phyloP scores from a whole-genome alignment of 495 filamentous ascomycete species.

The Pyrenopolyporus hunteri region DNA sequence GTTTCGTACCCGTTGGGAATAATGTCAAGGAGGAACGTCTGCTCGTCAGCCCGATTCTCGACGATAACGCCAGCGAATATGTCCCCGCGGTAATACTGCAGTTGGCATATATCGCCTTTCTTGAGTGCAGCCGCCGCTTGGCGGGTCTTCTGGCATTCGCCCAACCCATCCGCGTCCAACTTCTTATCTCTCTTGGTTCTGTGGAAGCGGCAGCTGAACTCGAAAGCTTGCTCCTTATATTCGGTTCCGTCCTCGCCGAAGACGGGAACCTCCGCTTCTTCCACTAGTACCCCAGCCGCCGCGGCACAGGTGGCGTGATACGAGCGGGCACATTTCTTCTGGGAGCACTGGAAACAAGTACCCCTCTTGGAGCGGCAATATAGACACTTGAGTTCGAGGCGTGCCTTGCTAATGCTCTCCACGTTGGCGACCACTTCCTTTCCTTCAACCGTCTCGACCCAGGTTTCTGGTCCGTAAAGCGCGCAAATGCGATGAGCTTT shows the following conservation, averaged over 20 bases:
- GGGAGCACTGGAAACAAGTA: conserved; percentile 95
- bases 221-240: conserved; percentile 85
- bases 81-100: conserved; percentile 82
- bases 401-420: conserved; percentile 80
- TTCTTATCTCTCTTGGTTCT: conserved; percentile 81
- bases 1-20: conserved; percentile 82
- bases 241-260: conserved; percentile 90
- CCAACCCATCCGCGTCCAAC: conserved; percentile 66
- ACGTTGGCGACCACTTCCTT: conserved; percentile 78
- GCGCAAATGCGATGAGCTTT: conserved; percentile 90
- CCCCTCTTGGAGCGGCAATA: conserved; percentile 94
- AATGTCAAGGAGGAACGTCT: conserved; percentile 78
- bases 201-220: conserved; percentile 94
- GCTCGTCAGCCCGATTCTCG: conserved; percentile 80
- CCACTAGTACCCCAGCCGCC: conserved; percentile 87
- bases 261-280: conserved; percentile 82
- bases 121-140: conserved; percentile 71
- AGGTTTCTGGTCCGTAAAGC: conserved; percentile 90
- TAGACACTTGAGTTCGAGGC: conserved; percentile 88
- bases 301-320: conserved; percentile 96
- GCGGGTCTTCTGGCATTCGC: conserved; percentile 72
- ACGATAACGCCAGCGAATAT: conserved; percentile 91
- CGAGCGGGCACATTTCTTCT: conserved; percentile 89
- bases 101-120: conserved; percentile 80
- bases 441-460: conserved; percentile 71